Base-by-base conservation (phyloP, 1,284 basidiomycete genomes). In the Irpex rosettiformis region DNA sequence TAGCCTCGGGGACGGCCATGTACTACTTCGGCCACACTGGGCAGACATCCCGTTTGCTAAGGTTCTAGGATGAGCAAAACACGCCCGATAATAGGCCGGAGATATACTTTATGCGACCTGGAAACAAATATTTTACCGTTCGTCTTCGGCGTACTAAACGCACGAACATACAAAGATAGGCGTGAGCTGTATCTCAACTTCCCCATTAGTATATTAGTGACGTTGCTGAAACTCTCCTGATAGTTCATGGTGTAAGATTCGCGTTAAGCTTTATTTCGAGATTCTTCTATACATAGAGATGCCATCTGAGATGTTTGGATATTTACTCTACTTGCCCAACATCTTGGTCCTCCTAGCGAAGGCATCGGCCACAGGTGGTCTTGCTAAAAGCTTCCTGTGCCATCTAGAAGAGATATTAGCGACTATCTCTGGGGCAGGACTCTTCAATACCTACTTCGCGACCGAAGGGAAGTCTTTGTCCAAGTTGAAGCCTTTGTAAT, bases 391-490 rank as follows among this genome's bases (percentile, higher is more conserved):
- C 33, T 37, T 37, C 33, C 33, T 37, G 33, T 37, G 33, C 33
- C 33, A 37, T 16, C 33, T 37, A 8, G 33, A 4, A 37, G 33
- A 37, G 16, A 37, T 4, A 37, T 37, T 11, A 37, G 33, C 33
- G 16, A n/a, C n/a, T n/a, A n/a, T n/a, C n/a, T n/a, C n/a, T n/a
- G n/a, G n/a, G n/a, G n/a, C n/a, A n/a, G n/a, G n/a, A n/a, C n/a
- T n/a, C n/a, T n/a, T n/a, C n/a, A n/a, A 37, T 37, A 45, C 59
- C 5, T 24, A 58, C 59, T 28, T 55, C 24, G 24, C 47, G n/a
- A 58, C 16, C 3, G 52, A 8, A 21, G 59, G 59, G 29, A 61
- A 61, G 22, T 61, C 52, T 13, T 55, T 51, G 52, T 55, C 56
- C 45, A 54, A 55, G 40, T 61, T 37, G 47, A 61, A 61, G 7